Evolutionary conservation across 179 eudicot genomes (phyloP), one percentile per base, ranked within the genome.

Genomic region (Corrigiola litoralis): DNA sequence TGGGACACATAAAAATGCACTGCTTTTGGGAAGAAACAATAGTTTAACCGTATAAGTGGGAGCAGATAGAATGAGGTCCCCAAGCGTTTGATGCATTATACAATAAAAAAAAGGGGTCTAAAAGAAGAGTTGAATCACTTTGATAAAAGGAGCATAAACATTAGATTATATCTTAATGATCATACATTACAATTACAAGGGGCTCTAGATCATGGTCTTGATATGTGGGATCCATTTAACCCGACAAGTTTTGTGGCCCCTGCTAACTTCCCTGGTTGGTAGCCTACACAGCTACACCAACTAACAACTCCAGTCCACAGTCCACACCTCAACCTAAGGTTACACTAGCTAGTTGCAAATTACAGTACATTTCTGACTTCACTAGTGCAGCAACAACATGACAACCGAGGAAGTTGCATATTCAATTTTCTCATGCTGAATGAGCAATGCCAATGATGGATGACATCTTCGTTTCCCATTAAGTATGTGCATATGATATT

Each of bases 201-300:
- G 50, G 18, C 3, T 31, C 34, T 17, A 27, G 29, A 52, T 52
- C n/a, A 4, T 31, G 48, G 67, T 53, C 56, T 32, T 42, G 63
- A 52, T 66, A 53, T 55, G 68, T 67, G 66, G 76, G 20, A 24
- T 48, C 76, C 76, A 52, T 24, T 36, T 72, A 55, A 55, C 37
- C 67, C 61, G 49, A 60, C 67, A 72, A 52, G 50, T 24, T 52
- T n/a, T n/a, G n/a, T 47, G 65, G 65, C 45, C 27, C 48, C 51
- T 18, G 31, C 11, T 58, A 51, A 21, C 67, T 47, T 63, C 25
- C 41, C n/a, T 52, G 47, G 57, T 72, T 72, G 76, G 71, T 66
- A 36, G 61, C 76, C 72, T 33, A 66, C 51, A 61, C 46, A n/a
- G n/a, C 44, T 20, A 61, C 63, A 34, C 54, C 60, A 48, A 29